Evolutionary conservation across 805 yeast genomes (phyloP), one percentile per base, ranked within the genome.

Genomic region (Hagleromyces aurorensis): DNA sequence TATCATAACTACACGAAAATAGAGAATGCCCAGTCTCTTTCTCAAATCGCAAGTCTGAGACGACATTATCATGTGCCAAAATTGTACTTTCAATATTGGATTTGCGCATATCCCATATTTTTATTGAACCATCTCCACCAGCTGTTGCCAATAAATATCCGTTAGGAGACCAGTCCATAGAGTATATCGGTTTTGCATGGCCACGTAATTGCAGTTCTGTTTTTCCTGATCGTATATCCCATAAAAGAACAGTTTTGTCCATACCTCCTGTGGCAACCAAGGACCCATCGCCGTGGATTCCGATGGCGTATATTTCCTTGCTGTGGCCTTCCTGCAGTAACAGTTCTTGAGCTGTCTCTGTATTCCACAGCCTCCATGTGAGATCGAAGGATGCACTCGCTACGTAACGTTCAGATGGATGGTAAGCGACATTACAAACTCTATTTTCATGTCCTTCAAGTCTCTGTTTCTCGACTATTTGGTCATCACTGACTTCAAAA

Each of bases 281-380:
- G 2, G 89, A 64, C 1, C 97, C 96, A 45, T 84, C 94, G 0
- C 68, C 66, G 36, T 86, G 93, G 38, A 79, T 69, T 1, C 70
- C 57, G 3, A 81, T 52, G 0, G 75, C 47, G 36, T 70, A 74
- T 0, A 86, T 76, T 34, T 75, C 91, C 43, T 74, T 77, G 1
- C 81, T 61, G 49, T 89, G 96, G 0, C 96, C 96, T 48, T 84
- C 94, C 52, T 89, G 97, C 35, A 71, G 62, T 22, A 71, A 59
- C 5, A 89, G 46, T 30, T 74, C 74, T 17, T 49, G 48, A 10
- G 55, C 52, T 4, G 63, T 68, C 8, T 59, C 57, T 0, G 75
- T 40, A 52, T 89, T 96, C 94, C 94, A 87, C 3, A 84, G 52
- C 37, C 84, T 69, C 96, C 96, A 89, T 0, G 95, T 83, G 40